Base-by-base conservation (phyloP, 345 rosid genomes). In the Trapa bicornis region DNA sequence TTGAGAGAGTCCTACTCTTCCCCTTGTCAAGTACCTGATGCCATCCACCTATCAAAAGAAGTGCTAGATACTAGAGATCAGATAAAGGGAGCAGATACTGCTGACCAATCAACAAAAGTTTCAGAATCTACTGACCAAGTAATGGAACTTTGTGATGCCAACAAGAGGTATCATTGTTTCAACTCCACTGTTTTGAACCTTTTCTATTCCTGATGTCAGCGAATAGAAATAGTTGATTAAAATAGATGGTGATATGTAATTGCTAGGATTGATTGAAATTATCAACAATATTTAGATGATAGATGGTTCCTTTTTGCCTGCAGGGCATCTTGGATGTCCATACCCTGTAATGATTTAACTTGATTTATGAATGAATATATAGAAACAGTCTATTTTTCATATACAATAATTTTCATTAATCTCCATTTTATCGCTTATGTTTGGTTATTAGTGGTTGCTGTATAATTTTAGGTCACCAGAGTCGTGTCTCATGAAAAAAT, bases 381-480 rank as follows among this genome's bases (percentile, higher is more conserved):
- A 45, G 11, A 45, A 45, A 7, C 48, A 45, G 5, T 45, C 11
- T 45, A 2, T 45, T 45, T 11, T 45, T 11, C 11, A 5, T 45
- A 45, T 45, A 45, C 3, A n/a, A n/a, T 54, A 22, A 54, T 54
- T 8, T 54, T 54, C 22, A 7, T n/a, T 16, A 35, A 22, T 54
- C n/a, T 35, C 32, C 60, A n/a, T n/a, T 54, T 54, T 22, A 50
- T 14, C 3, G n/a, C 9, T n/a, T 22, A 54, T 29, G 17, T 54
- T 33, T 17, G 47, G 43, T 66, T 35, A 10, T 62, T 65, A 66
- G 4, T 70, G 43, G 64, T 43, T 22, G 35, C 4, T 22, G 37
- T 2, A 67, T 69, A 54, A 70, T 66, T 41, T 71, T 83, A 88
- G 91, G 74, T 77, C 88, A 54, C 77, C 84, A 60, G 75, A 74